Evolutionary conservation across 2,329 filamentous ascomycete genomes (phyloP), one percentile per base, ranked within the genome.

Genomic region (Hansfordia pulvinata): DNA sequence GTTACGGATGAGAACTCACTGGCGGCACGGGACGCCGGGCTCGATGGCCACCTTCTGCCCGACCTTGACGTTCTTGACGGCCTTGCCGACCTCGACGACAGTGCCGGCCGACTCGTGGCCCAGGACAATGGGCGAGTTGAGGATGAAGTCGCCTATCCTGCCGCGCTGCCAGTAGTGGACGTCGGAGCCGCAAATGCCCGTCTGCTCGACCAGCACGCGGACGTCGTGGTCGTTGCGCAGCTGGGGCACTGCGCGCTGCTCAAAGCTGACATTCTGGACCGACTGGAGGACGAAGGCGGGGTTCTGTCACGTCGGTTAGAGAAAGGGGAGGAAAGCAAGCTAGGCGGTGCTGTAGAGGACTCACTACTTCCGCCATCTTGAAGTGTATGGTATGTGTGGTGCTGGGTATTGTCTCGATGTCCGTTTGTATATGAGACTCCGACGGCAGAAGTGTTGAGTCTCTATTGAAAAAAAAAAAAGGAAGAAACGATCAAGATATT

Each of bases 21-120:
- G 51, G 7, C 49, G 41, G 40, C 73, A 79, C 2, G 68, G 60
- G 10, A 52, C 50, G 38, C 74, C 72, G 3, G 74, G 74, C 34
- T 71, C 66, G 4, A 77, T 56, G 5, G 61, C 66, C 11, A 75
- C 70, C 11, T 56, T 50, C 33, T 77, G 63, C 2, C 72, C 72
- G 2, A 63, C 42, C 22, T 58, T 51, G 25, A 76, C 49, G 0
- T 39, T 46, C 12, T 12, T 15, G 2, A 71, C 61, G 2, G 50
- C 56, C 0, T 52, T 39, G 1, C 72, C 72, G n/a, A 77, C 49
- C 35, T 74, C 67, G 8, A 61, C 55, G 17, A 79, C 53, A 2
- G 60, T 58, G 8, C 73, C 74, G 4, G 61, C 66, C 45, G 78
- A 73, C 41, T 79, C 75, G 40, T 79, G 74, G 15, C 75, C 74